These are phyloP conservation scores for Microstroma glucosiphilum DNA, from an alignment of 1,284 basidiomycete species.

Conservation along the genomic window DNA sequence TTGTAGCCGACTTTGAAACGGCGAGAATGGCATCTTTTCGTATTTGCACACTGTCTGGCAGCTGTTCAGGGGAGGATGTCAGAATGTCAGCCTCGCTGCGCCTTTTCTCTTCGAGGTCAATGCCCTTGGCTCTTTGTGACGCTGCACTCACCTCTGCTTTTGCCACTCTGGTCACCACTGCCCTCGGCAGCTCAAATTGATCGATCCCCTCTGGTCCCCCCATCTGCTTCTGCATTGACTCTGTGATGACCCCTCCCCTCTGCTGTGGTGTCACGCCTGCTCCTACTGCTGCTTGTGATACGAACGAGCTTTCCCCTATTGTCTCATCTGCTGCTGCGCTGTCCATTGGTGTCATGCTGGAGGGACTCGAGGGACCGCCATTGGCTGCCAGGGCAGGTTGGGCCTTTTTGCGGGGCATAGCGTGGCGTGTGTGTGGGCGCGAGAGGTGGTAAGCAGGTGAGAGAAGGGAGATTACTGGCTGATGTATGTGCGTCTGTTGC, in stretches of 20 bases:
- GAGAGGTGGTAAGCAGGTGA: neutral
- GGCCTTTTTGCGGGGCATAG: constrained; percentile 1
- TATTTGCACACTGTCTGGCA: constrained; percentile 5
- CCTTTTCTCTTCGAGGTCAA: neutral
- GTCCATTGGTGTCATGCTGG: neutral
- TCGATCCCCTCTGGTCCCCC: neutral
- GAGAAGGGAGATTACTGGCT: too few relatives aligned
- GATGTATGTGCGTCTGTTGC: too few relatives aligned
- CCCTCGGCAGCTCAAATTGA: neutral
- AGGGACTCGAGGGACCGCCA: neutral
- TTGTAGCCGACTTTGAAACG: constrained; percentile 1
- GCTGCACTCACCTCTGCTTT: constrained; percentile 2
- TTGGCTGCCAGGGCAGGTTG: neutral
- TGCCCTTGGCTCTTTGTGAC: neutral
- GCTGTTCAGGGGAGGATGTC: neutral
- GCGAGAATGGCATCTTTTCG: constrained; percentile 2
- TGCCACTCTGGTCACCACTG: constrained; percentile 1
- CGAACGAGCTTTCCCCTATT: neutral
- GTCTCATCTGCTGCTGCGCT: neutral
- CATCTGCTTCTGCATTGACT: constrained; percentile 6
- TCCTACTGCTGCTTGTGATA: neutral
- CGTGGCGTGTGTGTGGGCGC: neutral
- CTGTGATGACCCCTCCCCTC: neutral
- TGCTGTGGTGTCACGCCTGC: neutral
- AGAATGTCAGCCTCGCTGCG: neutral